phyloP scores from a whole-genome alignment of 2,329 filamentous ascomycete genomes.

The Fusarium sp. region DNA sequence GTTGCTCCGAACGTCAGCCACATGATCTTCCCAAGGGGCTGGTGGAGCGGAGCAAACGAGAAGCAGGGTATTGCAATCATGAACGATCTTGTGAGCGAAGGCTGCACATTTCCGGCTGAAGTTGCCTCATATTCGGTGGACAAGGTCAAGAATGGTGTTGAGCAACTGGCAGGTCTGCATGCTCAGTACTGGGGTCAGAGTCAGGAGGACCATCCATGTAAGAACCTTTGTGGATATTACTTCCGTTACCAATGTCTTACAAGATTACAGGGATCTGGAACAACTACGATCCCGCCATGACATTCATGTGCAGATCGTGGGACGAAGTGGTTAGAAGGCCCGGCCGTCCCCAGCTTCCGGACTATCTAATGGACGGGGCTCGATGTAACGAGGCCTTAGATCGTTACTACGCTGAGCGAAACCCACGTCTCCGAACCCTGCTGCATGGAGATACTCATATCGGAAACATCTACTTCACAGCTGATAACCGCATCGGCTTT shows the following conservation, averaged over 20 bases:
- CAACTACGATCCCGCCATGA: slow-evolving; percentile 50
- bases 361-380: slow-evolving; percentile 49
- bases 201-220: slow-evolving; percentile 44
- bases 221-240: not conserved
- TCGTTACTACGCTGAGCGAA: slow-evolving; percentile 49
- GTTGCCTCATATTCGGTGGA: slow-evolving; percentile 45
- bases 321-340: slow-evolving; percentile 44
- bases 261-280: slow-evolving; percentile 43
- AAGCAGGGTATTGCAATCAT: slow-evolving; percentile 52
- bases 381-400: slow-evolving; percentile 49
- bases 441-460: slow-evolving; percentile 56
- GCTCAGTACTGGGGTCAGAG: slow-evolving; percentile 48
- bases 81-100: slow-evolving; percentile 46
- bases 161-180: slow-evolving; percentile 53
- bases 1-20: slow-evolving; percentile 46
- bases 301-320: slow-evolving; percentile 44
- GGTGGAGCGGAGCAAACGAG: slow-evolving; percentile 49
- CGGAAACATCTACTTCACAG: slow-evolving; percentile 54
- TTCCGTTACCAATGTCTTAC: not conserved
- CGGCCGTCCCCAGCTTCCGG: slow-evolving; percentile 47
- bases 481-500: slow-evolving; percentile 49
- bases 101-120: slow-evolving; percentile 48
- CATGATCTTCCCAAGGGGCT: slow-evolving; percentile 48
- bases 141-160: slow-evolving; percentile 48
- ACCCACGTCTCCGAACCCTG: slow-evolving; percentile 51